Evolutionary conservation across 2,329 filamentous ascomycete genomes (phyloP).

Genomic region (Fusarium tjaetaba): DNA sequence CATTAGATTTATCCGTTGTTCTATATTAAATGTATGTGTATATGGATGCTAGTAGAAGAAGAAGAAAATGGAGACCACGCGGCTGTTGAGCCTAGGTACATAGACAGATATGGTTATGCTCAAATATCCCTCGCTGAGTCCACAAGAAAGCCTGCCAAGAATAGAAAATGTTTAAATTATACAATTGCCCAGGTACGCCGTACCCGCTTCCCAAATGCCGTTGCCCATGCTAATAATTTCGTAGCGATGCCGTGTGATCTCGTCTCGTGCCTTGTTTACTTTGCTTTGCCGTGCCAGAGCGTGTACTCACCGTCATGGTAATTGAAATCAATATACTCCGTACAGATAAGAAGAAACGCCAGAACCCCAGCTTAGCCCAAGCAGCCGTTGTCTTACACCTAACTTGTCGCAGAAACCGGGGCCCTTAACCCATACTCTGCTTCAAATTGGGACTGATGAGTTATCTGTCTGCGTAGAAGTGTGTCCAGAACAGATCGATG

Average conservation of each 20-base stretch:
- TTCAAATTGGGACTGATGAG: constrained; percentile 8
- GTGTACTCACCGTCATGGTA: constrained; percentile 4
- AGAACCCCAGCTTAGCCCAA: neutral
- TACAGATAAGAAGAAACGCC: constrained; percentile 14
- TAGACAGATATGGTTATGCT: constrained; percentile 6
- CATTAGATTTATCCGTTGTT: constrained; percentile 22
- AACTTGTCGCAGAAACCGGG: constrained; percentile 3
- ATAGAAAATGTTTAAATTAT: constrained; percentile 7
- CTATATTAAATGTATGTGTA: constrained; percentile 18
- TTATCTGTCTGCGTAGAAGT: constrained; percentile 2
- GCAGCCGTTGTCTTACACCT: constrained; percentile 1
- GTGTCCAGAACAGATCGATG: neutral
- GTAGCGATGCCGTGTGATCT: constrained; percentile 18
- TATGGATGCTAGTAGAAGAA: neutral
- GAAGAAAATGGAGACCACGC: neutral
- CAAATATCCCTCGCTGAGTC: constrained; percentile 10
- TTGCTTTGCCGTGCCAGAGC: constrained; percentile 5
- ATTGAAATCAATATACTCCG: constrained; percentile 8
- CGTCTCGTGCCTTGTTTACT: constrained; percentile 4
- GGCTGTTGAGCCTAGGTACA: neutral
- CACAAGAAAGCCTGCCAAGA: neutral
- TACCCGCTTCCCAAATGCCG: constrained; percentile 32
- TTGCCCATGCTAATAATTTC: constrained; percentile 24
- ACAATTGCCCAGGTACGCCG: constrained; percentile 19
- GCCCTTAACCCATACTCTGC: constrained; percentile 7